Base-by-base conservation (phyloP, 352 stramenopile genomes). In the Pythium oligandrum region DNA sequence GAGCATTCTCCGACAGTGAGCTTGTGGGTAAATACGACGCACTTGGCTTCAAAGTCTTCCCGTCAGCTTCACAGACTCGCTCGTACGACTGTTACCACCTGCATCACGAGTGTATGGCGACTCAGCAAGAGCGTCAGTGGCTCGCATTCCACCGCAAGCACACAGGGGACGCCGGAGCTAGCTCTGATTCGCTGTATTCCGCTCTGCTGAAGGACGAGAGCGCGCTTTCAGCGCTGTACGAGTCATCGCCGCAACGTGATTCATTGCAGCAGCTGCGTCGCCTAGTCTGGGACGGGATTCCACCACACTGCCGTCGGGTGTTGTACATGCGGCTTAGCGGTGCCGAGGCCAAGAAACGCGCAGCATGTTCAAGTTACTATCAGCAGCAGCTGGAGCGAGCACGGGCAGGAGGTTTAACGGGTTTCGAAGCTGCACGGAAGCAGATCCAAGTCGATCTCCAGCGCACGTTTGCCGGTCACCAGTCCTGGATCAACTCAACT, bases 401-500 rank as follows among this genome's bases (percentile, higher is more conserved):
- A 61, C 59, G 37, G 44, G 17, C 32, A 58, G 48, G 17, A 26
- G 17, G 17, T 26, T 26, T 26, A 26, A 26, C 17, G 2, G 51
- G 48, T 2, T 87, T 87, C 39, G 46, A 74, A 2, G 52, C 59
- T 9, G 64, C 72, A 2, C 61, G 75, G 11, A 75, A 65, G 42
- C 75, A 89, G 47, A 83, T 89, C 33, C 63, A 77, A 37, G 73
- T 82, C 34, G 78, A 90, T 59, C 56, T 90, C 17, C 71, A 85
- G 54, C 76, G 78, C 12, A 90, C 78, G 1, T 90, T 90, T 59
- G 76, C 74, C 7, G 75, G 70, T 2, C 75, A 87, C 44, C 55
- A 76, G n/a, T 83, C 74, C 38, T 90, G 73, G 73, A 76, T 88
- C 44, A 83, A 81, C 40, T 72, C 68, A 4, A 9, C 35, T 0